Percentiles rank a stretch among this genome's conserved stretches.
Evolutionary conservation across 148 eudicot species (phyloP).

Genomic region (Linanthus parryae): DNA sequence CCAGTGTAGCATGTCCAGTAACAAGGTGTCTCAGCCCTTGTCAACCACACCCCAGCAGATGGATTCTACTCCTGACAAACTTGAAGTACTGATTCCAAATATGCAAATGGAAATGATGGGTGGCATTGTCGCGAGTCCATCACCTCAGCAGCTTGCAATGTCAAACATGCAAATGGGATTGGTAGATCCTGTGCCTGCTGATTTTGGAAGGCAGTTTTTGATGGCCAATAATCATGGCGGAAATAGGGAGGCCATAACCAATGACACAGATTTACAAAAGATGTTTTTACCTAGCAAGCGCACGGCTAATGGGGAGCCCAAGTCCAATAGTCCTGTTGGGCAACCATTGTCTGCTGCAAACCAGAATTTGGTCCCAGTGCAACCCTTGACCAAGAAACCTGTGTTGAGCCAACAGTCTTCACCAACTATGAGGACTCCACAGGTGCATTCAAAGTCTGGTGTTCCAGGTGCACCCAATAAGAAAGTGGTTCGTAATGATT

Average conservation of each 20-base stretch:
- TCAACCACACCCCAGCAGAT: constrained; percentile 27
- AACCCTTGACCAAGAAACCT: constrained; percentile 15
- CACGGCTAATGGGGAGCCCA: constrained; percentile 41
- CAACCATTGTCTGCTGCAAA: constrained; percentile 25
- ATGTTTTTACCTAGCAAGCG: constrained; percentile 41
- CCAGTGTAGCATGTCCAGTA: constrained; percentile 35
- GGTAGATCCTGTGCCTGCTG: constrained; percentile 21
- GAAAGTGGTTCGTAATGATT: constrained; percentile 50
- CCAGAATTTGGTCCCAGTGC: constrained; percentile 30
- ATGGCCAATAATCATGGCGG: constrained; percentile 18
- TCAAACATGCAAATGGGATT: constrained; percentile 29
- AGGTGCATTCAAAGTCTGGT: constrained; percentile 16
- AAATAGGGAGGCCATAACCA: constrained; percentile 15
- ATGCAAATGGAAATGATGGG: constrained; percentile 30
- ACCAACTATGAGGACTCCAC: constrained; percentile 22
- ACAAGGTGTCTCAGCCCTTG: constrained; percentile 41
- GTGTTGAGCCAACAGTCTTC: constrained; percentile 18
- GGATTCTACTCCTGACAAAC: constrained; percentile 28
- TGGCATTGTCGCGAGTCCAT: constrained; percentile 24
- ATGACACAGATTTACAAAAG: constrained; percentile 23
- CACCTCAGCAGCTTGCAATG: constrained; percentile 23
- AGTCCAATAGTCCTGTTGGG: constrained; percentile 15
- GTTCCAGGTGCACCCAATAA: constrained; percentile 28
- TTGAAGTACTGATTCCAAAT: constrained; percentile 33
- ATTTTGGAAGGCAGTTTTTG: constrained; percentile 17